These are phyloP conservation scores for Solanum etuberosum DNA, from an alignment of 257 asterid species.

Conservation along the genomic window DNA sequence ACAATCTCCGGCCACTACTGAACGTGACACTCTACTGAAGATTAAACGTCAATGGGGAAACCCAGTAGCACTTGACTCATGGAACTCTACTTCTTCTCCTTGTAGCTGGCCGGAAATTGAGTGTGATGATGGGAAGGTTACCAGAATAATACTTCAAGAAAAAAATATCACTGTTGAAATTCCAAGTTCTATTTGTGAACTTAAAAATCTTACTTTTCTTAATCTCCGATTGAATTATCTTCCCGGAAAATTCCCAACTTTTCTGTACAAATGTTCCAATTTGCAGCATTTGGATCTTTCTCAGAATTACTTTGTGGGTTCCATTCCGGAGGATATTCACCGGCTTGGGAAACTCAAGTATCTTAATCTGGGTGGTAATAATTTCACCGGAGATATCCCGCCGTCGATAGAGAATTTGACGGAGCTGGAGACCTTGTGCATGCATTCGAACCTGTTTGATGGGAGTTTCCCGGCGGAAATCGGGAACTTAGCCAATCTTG, in stretches of 20 bases:
- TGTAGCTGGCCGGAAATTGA: conserved; percentile 26
- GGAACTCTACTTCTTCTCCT: conserved; percentile 20
- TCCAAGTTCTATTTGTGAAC: conserved; percentile 37
- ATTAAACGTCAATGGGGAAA: conserved; percentile 10
- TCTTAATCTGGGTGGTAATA: conserved; percentile 51
- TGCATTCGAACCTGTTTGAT: conserved; percentile 39
- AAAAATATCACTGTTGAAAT: conserved; percentile 26
- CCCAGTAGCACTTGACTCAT: neutral
- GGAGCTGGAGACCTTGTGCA: conserved; percentile 16
- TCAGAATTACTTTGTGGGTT: conserved; percentile 48
- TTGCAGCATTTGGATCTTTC: conserved; percentile 47
- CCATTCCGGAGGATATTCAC: conserved; percentile 44
- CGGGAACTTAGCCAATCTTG: conserved; percentile 54
- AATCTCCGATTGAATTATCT: conserved; percentile 30
- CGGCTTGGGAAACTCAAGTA: conserved; percentile 25
- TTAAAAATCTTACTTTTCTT: conserved; percentile 38
- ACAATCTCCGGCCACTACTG: conserved; percentile 29
- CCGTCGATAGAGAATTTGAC: conserved; percentile 48
- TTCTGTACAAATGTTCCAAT: conserved; percentile 40
- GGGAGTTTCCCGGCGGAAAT: conserved; percentile 66
- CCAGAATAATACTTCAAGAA: conserved; percentile 15
- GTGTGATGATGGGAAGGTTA: conserved; percentile 32
- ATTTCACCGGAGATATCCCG: conserved; percentile 80
- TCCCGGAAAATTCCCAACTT: conserved; percentile 37
- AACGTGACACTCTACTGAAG: conserved; percentile 29